Evolutionary conservation across 2,329 filamentous ascomycete genomes (phyloP).

Genomic region (Cercospora sp.): DNA sequence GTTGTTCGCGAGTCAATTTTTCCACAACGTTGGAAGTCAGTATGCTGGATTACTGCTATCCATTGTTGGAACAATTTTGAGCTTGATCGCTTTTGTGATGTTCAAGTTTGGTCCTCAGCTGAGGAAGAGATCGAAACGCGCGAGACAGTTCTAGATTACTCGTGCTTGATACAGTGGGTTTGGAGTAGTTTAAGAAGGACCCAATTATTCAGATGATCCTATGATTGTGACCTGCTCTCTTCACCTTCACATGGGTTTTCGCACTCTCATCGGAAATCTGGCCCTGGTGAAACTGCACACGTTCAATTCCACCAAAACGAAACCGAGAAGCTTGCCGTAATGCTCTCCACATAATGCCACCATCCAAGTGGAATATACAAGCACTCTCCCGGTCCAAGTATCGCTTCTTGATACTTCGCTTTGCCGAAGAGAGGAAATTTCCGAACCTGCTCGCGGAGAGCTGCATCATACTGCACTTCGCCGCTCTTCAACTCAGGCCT

Average conservation of each 20-base stretch:
- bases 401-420: slow-evolving; percentile 70
- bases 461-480: background rate
- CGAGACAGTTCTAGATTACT: slow-evolving; percentile 23
- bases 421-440: slow-evolving; percentile 58
- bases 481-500: slow-evolving; percentile 7
- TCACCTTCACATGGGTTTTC: background rate
- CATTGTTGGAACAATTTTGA: slow-evolving; percentile 48
- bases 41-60: slow-evolving; percentile 54
- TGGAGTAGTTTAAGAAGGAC: background rate
- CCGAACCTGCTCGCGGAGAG: background rate
- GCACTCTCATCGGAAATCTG: background rate
- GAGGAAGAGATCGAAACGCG: slow-evolving; percentile 25
- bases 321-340: slow-evolving; percentile 87
- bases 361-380: slow-evolving; percentile 90
- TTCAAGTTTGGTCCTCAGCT: slow-evolving; percentile 28
- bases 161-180: background rate
- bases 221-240: background rate
- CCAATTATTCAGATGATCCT: background rate
- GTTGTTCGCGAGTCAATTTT: slow-evolving; percentile 55
- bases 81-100: slow-evolving; percentile 46
- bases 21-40: slow-evolving; percentile 56
- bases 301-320: slow-evolving; percentile 87
- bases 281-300: too few relatives aligned
- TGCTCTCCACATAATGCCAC: slow-evolving; percentile 94
- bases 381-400: slow-evolving; percentile 78